phyloP scores from a whole-genome alignment of 306 rosid genomes.

The Malus orientalis region DNA sequence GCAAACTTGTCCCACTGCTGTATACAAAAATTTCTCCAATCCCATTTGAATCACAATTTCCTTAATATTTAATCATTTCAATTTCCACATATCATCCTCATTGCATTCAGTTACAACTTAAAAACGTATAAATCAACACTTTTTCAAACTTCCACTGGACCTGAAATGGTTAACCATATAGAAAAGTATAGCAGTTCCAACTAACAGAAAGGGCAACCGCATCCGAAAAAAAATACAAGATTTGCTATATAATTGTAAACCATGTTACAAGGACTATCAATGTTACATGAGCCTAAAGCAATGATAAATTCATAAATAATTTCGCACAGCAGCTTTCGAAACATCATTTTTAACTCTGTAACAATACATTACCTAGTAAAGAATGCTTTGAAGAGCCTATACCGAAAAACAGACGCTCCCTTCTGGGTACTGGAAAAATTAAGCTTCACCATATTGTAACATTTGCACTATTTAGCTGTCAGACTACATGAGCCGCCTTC shows the following conservation, averaged over 20 bases:
- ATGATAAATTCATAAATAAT: neutral
- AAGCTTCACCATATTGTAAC: neutral
- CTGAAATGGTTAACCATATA: neutral
- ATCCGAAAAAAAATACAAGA: neutral
- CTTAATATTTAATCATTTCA: no score
- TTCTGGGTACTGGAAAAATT: neutral
- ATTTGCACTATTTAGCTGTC: neutral
- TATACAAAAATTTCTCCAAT: neutral
- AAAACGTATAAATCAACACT: neutral
- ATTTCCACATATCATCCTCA: neutral
- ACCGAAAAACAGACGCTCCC: neutral
- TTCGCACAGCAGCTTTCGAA: neutral
- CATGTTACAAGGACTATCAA: neutral
- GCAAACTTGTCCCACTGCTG: neutral
- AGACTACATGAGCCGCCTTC: conserved; percentile 6
- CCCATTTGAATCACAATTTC: neutral
- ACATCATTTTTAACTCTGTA: neutral
- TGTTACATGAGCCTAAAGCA: neutral
- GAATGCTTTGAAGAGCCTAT: neutral
- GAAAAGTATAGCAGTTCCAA: neutral
- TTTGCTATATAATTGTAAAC: neutral
- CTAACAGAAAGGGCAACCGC: neutral
- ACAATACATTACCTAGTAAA: neutral
- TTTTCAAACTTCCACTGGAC: neutral
- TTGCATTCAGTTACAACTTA: neutral